Evolutionary conservation across 208 protist species (phyloP).

Genomic region (Trichomonas gallinae): DNA sequence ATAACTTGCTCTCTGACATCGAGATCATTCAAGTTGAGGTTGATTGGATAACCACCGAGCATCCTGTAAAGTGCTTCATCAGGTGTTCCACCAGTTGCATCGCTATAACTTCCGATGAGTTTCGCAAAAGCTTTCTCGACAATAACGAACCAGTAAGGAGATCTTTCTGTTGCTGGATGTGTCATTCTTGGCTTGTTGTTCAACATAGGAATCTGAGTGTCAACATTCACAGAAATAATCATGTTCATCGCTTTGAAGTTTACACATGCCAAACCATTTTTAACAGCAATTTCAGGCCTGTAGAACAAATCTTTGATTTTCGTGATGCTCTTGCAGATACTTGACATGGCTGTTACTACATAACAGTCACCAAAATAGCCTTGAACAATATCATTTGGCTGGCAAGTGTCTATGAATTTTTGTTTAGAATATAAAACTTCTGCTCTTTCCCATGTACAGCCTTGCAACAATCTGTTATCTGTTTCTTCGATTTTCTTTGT

Average conservation of each 20-base stretch:
- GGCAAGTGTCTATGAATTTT: not conserved
- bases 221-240: not conserved
- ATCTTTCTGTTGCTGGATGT: not conserved
- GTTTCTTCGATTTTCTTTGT: not conserved
- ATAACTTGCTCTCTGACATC: not conserved
- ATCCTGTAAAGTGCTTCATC: not conserved
- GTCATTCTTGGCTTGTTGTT: not conserved
- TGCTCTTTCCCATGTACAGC: not conserved
- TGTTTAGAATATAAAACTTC: not conserved
- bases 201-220: not conserved
- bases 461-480: not conserved
- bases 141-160: not conserved
- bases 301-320: not conserved
- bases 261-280: not conserved
- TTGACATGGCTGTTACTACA: not conserved
- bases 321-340: not conserved
- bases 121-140: not conserved
- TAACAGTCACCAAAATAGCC: not conserved
- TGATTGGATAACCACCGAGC: not conserved
- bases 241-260: not conserved
- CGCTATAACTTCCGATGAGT: not conserved
- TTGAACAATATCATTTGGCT: not conserved
- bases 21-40: not conserved
- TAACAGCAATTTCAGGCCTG: not conserved
- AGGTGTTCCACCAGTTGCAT: not conserved